Base-by-base conservation (phyloP, 306 rosid species). In the Prunus davidiana region DNA sequence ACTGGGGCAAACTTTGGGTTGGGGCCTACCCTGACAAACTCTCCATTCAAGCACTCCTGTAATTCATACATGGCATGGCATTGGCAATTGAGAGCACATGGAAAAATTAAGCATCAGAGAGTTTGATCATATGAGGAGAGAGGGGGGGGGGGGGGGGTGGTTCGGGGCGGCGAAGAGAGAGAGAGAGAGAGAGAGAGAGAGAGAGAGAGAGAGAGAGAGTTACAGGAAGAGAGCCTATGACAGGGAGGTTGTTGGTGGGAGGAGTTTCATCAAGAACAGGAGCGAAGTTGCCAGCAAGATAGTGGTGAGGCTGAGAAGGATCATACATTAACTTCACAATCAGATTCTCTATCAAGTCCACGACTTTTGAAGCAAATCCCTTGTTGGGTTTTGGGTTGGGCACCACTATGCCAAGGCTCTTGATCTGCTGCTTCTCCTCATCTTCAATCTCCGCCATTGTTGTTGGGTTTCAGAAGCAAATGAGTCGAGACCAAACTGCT, bases 21-120 rank as follows among this genome's bases (percentile, higher is more conserved):
- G 30, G 98, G 97, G 61, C 99, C 98, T 60, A 95, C 97, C 80
- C 97, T 84, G 45, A 92, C 98, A 89, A 92, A 95, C 87, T 95
- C 98, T 55, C 97, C 97, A 70, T 92, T 88, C 81, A 95, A 88
- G 86, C 97, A 95, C 72, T 90, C 93, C 97, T 95, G 78, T 71
- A 73, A 50, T 34, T 75, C 32, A 71, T 51, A 69, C 62, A 79
- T 65, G 71, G 63, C 64, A 82, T 50, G 71, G 2, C 10, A 64
- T 58, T 58, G 64, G 30, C 47, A 64, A 16, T 57, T 13, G 12
- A 20, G 8, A 56, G 16, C 9, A 51, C 6, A 51, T 3, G 22
- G 57, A 0, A 3, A 5, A 51, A 47, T 47, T 5, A 51, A 16
- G 10, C 34, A 67, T 12, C 38, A 0, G 2, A 22, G 27, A 11